These are phyloP conservation scores for Soucietia sequanensis DNA, from an alignment of 805 yeast genomes.

Conservation along the genomic window DNA sequence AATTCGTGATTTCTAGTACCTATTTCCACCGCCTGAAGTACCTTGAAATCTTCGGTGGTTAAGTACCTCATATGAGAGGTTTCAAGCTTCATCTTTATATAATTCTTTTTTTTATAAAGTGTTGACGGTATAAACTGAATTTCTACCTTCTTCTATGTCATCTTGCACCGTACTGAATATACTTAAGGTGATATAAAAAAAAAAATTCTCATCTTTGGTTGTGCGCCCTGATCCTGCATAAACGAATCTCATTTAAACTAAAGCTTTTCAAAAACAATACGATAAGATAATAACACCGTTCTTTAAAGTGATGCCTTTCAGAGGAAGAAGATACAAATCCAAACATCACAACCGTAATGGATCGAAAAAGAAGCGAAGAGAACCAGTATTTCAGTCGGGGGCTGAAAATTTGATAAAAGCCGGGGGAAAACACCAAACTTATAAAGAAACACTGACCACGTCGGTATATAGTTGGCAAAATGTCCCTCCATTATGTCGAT, in stretches of 20 bases:
- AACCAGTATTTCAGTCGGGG: no score
- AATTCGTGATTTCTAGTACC: constrained; percentile 94
- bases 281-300: no score
- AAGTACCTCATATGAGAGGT: constrained; percentile 91
- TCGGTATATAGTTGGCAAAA: not conserved
- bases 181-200: not conserved
- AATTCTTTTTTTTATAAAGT: not conserved
- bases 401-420: not conserved
- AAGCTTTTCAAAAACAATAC: no score
- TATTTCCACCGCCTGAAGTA: constrained; percentile 82
- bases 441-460: not conserved
- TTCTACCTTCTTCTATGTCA: not conserved
- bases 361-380: no score
- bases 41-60: constrained; percentile 86
- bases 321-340: no score
- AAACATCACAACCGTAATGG: no score
- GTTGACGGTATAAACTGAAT: not conserved
- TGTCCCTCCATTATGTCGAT: not conserved
- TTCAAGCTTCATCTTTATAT: constrained; percentile 73
- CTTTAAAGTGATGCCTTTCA: no score
- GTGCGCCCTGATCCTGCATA: no score
- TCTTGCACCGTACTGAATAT: not conserved
- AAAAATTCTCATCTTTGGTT: no score
- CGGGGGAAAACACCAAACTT: not conserved
- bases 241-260: no score